A percentile compares a stretch with the other conserved stretches of the same genome.
Evolutionary conservation across 495 filamentous ascomycete species (phyloP).

Genomic region (Acidomyces sp.): DNA sequence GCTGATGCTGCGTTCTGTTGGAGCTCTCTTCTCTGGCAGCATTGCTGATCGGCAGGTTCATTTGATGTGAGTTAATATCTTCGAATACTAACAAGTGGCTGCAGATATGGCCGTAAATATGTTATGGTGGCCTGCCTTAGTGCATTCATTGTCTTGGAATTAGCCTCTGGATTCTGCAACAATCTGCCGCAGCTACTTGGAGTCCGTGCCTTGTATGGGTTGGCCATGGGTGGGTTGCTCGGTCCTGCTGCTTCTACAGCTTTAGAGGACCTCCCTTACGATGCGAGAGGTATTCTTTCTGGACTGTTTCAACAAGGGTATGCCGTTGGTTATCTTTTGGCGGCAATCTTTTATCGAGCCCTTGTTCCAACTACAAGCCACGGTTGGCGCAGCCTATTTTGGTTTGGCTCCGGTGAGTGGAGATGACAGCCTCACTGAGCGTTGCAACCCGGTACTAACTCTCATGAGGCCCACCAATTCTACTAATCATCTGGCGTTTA

Average conservation of each 20-base stretch:
- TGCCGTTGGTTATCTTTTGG: slow-evolving; percentile 24
- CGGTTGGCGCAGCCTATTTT: slow-evolving; percentile 28
- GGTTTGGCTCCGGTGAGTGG: slow-evolving; percentile 24
- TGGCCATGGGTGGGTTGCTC: slow-evolving; percentile 25
- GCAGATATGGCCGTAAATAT: slow-evolving; percentile 65
- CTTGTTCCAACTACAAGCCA: slow-evolving; percentile 25
- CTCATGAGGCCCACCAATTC: slow-evolving; percentile 19
- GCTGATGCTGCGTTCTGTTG: slow-evolving; percentile 25
- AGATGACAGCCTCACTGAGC: too few relatives aligned
- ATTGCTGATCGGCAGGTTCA: slow-evolving; percentile 17
- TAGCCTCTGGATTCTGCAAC: slow-evolving; percentile 21
- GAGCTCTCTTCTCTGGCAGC: slow-evolving; percentile 22
- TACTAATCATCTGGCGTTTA: slow-evolving; percentile 25
- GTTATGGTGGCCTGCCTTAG: slow-evolving; percentile 20
- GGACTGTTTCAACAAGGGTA: slow-evolving; percentile 24
- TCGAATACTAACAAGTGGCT: background rate
- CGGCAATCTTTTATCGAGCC: slow-evolving; percentile 24
- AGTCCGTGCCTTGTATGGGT: slow-evolving; percentile 22
- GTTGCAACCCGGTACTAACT: too few relatives aligned
- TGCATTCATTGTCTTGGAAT: slow-evolving; percentile 22
- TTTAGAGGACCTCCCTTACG: slow-evolving; percentile 24
- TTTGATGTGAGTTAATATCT: background rate
- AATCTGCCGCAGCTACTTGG: slow-evolving; percentile 19
- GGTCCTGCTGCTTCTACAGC: slow-evolving; percentile 23
- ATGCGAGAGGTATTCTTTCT: slow-evolving; percentile 24